Conservation (phyloP, 768 basidiomycete species). For the Boletus eberwhitei region DNA sequence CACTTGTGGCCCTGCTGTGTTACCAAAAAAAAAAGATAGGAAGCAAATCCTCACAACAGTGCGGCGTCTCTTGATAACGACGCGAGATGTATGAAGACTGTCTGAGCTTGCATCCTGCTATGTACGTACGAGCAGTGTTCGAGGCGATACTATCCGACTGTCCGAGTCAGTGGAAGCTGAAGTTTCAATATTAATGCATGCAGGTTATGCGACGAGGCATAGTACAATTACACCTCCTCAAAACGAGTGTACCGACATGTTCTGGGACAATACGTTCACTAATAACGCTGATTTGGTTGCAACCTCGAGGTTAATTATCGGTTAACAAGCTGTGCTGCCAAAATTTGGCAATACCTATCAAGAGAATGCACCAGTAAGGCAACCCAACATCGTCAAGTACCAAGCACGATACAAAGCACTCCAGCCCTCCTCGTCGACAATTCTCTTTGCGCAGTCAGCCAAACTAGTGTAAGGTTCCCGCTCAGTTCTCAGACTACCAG, state of each 20-base stretch:
- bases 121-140: too few relatives aligned
- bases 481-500: constrained; percentile 63
- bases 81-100: too few relatives aligned
- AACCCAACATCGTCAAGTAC: constrained; percentile 76
- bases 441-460: constrained; percentile 71
- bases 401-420: constrained; percentile 74
- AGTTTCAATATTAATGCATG: too few relatives aligned
- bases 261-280: not conserved
- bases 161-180: too few relatives aligned
- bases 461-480: constrained; percentile 77
- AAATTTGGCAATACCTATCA: constrained; percentile 8
- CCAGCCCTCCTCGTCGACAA: constrained; percentile 77
- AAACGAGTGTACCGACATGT: not conserved
- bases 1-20: not conserved
- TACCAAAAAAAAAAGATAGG: not conserved
- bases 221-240: too few relatives aligned
- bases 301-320: too few relatives aligned
- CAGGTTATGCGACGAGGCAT: too few relatives aligned
- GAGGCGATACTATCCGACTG: too few relatives aligned
- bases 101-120: too few relatives aligned
- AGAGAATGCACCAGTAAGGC: constrained; percentile 49
- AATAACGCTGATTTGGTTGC: not conserved
- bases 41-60: not conserved
- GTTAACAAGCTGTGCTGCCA: not conserved
- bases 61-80: too few relatives aligned